A percentile compares a stretch with the other conserved stretches of the same genome.
phyloP scores from a whole-genome alignment of 352 stramenopile species.

The Phytophthora cryptogea region DNA sequence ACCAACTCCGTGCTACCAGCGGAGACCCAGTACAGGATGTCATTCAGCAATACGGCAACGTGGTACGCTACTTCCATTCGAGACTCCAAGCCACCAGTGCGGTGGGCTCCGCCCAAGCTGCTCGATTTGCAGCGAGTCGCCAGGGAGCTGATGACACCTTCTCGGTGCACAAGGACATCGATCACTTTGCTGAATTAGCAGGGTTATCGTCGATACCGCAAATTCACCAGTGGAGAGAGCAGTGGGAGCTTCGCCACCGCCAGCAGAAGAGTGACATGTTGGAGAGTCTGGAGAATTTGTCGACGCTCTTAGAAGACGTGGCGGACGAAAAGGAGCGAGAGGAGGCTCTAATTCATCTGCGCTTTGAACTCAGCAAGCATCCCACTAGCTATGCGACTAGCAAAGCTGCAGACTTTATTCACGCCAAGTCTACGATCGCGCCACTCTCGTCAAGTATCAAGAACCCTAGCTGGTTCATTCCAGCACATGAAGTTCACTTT shows the following conservation, averaged over 20 bases:
- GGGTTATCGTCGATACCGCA: neutral
- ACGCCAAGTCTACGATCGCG: conserved; percentile 1
- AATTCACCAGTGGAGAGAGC: conserved; percentile 14
- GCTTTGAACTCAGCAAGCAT: conserved; percentile 22
- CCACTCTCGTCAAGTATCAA: neutral
- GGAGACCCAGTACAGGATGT: neutral
- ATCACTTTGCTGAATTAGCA: conserved; percentile 1
- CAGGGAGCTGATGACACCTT: conserved; percentile 18
- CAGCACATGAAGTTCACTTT: conserved; percentile 26
- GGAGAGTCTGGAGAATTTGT: conserved; percentile 3
- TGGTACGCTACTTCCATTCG: conserved; percentile 11
- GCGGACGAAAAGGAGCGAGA: conserved; percentile 10
- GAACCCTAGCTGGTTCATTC: conserved; percentile 18
- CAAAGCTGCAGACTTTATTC: conserved; percentile 3
- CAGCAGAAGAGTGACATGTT: conserved; percentile 19
- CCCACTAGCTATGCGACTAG: conserved; percentile 10
- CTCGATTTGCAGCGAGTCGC: conserved; percentile 6
- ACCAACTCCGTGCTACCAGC: conserved; percentile 4
- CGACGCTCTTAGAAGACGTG: conserved; percentile 2
- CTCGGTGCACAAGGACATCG: conserved; percentile 6
- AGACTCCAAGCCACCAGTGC: neutral
- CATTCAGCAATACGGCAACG: neutral
- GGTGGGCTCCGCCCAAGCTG: neutral
- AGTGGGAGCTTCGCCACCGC: conserved; percentile 2
- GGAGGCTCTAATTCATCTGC: conserved; percentile 12